Base-by-base conservation (phyloP, 1,139 yeast genomes). In the Hanseniaspora sp. region DNA sequence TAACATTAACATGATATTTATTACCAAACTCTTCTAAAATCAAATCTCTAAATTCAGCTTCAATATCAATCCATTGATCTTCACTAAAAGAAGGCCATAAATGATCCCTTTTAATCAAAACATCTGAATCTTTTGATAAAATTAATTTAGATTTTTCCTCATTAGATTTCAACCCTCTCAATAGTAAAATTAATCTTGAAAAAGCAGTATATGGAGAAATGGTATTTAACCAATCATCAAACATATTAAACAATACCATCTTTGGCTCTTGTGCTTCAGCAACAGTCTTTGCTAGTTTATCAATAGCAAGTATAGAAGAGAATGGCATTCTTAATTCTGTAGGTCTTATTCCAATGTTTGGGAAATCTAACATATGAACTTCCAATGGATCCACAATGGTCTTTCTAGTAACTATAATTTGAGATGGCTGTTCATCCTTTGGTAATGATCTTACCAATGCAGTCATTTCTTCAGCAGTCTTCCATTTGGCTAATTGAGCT, bases 381-480 rank as follows among this genome's bases (percentile, higher is more conserved):
- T 90, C 97, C 55, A 94, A 71, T 2, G 99, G 98, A 71, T 94
- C 98, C 59, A 86, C 67, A 76, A 92, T 84, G 28, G 96, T 95
- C 63, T 85, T 86, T 62, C 97, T 74, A 0, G 96, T 85, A 11
- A 86, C 90, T 65, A 92, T 86, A 56, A 94, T 73, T 67, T 90
- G 96, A 62, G 84, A 84, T 1, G 98, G 98, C 64, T 90, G 96
- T 67, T 92, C 96, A 65, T 92, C 96, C 55, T 80, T 76, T 0
- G 97, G 97, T 56, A 92, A 70, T 0, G 97, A 86, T 49, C 96
- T 75, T 30, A 92, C 77, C 59, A 92, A 72, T 0, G 96, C 95
- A 11, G 96, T 92, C 30, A 88, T 95, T 69, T 92, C 98, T 69
- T 94, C 99, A 0, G 98, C 98, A 1, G 97, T 83, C 67, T 92